Evolutionary conservation across 768 basidiomycete genomes (phyloP).

Genomic region (Hygrophorus pudorinus): DNA sequence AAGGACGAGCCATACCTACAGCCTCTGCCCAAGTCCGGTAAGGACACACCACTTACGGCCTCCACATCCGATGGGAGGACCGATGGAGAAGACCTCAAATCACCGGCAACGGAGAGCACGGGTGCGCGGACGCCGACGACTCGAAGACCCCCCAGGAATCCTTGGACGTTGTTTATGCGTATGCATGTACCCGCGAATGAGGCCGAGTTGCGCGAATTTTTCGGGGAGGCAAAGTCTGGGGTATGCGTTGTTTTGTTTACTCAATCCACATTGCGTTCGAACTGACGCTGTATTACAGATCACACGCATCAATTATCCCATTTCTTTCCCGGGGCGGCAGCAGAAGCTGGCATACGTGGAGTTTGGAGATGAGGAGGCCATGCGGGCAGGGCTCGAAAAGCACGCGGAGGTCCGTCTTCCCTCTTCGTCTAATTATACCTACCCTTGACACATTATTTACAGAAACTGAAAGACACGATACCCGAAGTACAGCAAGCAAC

Average conservation of each 20-base stretch:
- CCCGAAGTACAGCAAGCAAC: slow-evolving; percentile 67
- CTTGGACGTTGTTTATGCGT: slow-evolving; percentile 82
- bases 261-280: neutral
- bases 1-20: slow-evolving; percentile 9
- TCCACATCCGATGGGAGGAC: slow-evolving; percentile 17
- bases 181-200: slow-evolving; percentile 44
- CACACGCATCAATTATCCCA: slow-evolving; percentile 54
- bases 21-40: slow-evolving; percentile 8
- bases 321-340: slow-evolving; percentile 34
- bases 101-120: slow-evolving; percentile 46
- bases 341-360: slow-evolving; percentile 75
- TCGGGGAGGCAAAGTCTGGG: slow-evolving; percentile 56
- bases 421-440: slow-evolving; percentile 1
- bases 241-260: slow-evolving; percentile 31
- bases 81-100: slow-evolving; percentile 35
- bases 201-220: slow-evolving; percentile 64
- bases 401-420: slow-evolving; percentile 51
- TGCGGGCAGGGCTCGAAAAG: slow-evolving; percentile 71
- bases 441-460: slow-evolving; percentile 7
- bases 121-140: slow-evolving; percentile 68
- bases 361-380: slow-evolving; percentile 79
- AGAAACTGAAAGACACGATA: slow-evolving; percentile 61
- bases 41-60: slow-evolving; percentile 17
- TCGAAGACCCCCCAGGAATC: slow-evolving; percentile 53
- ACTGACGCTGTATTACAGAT: slow-evolving; percentile 33